Evolutionary conservation across 1,139 yeast genomes (phyloP).

Genomic region (Saccharomyces pastorianus): DNA sequence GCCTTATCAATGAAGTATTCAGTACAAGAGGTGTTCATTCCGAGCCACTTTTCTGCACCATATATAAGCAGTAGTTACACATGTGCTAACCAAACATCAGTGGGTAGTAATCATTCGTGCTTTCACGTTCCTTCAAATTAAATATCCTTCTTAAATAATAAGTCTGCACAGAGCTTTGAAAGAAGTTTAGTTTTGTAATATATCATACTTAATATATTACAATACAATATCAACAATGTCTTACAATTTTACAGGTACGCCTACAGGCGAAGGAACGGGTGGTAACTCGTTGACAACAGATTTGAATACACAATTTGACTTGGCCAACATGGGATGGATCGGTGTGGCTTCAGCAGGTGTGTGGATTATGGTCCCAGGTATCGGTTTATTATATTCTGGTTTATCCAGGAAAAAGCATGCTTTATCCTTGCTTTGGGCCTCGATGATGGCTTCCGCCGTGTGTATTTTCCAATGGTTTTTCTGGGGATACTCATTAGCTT

Average conservation of each 20-base stretch:
- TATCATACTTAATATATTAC: not conserved
- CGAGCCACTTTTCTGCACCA: not conserved
- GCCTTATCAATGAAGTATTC: not conserved
- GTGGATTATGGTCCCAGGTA: conserved; percentile 93
- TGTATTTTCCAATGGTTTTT: conserved; percentile 92
- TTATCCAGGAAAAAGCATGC: conserved; percentile 90
- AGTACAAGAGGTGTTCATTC: not conserved
- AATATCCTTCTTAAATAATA: not conserved
- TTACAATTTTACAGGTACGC: conserved; percentile 33
- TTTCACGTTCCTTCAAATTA: not conserved
- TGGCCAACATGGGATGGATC: conserved; percentile 83
- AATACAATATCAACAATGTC: conserved; percentile 23
- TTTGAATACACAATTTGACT: conserved; percentile 63
- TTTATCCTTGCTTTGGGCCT: conserved; percentile 84
- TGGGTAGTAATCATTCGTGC: not conserved
- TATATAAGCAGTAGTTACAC: not conserved
- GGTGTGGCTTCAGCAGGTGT: conserved; percentile 69
- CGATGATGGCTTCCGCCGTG: conserved; percentile 76
- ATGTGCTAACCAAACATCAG: not conserved
- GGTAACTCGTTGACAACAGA: conserved; percentile 71
- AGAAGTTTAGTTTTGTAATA: not conserved
- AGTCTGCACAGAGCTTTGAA: not conserved
- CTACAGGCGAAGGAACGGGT: conserved; percentile 59
- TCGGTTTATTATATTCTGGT: conserved; percentile 85
- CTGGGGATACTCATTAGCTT: conserved; percentile 91